phyloP scores from a whole-genome alignment of 2,329 filamentous ascomycete genomes.

The Trichoderma breve region DNA sequence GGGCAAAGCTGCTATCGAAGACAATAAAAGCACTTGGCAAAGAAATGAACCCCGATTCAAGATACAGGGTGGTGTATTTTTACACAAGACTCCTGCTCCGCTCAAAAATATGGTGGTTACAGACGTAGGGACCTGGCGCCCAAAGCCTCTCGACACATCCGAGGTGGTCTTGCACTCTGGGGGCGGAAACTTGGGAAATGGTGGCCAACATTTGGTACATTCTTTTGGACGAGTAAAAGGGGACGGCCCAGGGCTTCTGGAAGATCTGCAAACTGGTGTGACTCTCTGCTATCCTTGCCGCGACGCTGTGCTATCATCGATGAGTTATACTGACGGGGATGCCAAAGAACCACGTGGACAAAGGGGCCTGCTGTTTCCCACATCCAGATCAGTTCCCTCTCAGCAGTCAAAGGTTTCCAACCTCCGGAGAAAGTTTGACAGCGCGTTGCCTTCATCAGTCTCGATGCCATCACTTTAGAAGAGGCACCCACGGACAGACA shows the following conservation, averaged over 20 bases:
- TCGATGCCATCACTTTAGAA: conserved; percentile 21
- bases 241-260: not conserved
- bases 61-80: not conserved
- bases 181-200: not conserved
- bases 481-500: conserved; percentile 5
- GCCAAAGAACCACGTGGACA: not conserved
- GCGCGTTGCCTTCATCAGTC: conserved; percentile 14
- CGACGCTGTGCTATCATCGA: not conserved
- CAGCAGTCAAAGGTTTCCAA: conserved; percentile 22
- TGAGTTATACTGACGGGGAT: not conserved
- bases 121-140: not conserved
- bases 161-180: not conserved
- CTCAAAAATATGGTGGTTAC: conserved; percentile 16
- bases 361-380: not conserved
- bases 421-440: conserved; percentile 27
- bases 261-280: not conserved
- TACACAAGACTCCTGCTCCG: not conserved
- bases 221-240: not conserved
- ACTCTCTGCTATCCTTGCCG: not conserved
- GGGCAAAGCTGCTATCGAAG: not conserved
- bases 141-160: not conserved
- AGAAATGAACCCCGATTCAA: not conserved
- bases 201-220: no score
- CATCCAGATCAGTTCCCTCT: not conserved
- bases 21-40: not conserved